Evolutionary conservation across 208 protist species (phyloP).

Genomic region (Strigomonas galati): DNA sequence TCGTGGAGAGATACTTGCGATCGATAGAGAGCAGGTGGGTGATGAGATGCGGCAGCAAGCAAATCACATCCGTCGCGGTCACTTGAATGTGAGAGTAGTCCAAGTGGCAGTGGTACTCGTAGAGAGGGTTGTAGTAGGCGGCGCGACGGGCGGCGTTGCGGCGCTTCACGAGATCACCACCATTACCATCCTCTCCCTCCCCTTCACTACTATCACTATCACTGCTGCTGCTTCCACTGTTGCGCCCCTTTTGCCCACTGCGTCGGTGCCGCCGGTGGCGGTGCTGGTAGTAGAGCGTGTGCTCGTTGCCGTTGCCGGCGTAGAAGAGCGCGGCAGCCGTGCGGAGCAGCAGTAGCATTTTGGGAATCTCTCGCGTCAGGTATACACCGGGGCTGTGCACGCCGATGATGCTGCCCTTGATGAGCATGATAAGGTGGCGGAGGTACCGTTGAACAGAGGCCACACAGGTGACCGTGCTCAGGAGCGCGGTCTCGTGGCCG

Average conservation of each 20-base stretch:
- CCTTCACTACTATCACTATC: background rate
- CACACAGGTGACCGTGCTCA: conserved; percentile 68
- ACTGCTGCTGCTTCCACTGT: conserved; percentile 7
- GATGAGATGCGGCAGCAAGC: conserved; percentile 56
- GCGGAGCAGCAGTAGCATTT: conserved; percentile 36
- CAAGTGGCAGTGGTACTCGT: conserved; percentile 6
- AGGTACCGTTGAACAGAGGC: conserved; percentile 62
- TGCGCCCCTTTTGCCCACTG: background rate
- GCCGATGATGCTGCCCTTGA: conserved; percentile 45
- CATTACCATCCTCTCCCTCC: background rate
- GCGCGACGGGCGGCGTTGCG: background rate
- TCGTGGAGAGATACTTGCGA: background rate
- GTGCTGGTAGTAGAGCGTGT: conserved; percentile 12
- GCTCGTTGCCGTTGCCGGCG: conserved; percentile 30
- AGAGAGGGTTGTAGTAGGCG: background rate
- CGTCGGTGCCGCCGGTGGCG: background rate
- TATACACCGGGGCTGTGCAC: conserved; percentile 24
- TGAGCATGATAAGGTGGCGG: conserved; percentile 69
- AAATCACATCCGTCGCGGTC: conserved; percentile 62
- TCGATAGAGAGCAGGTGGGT: conserved; percentile 45
- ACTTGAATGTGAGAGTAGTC: conserved; percentile 49
- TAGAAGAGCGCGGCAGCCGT: conserved; percentile 69
- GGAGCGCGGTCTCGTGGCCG: conserved; percentile 25
- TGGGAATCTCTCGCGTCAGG: conserved; percentile 39
- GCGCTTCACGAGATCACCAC: background rate